These are phyloP conservation scores for Cucumis sativus DNA, from an alignment of 306 rosid species.

Conservation along the genomic window Cucumber_9930_V3 NC_026655.2:22105001-22105500, in stretches of 20 bases:
- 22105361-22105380: slow-evolving; percentile 67
- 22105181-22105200: slow-evolving; percentile 63
- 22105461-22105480: slow-evolving; percentile 33
- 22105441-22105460: slow-evolving; percentile 30
- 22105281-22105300: slow-evolving; percentile 67
- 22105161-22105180: slow-evolving; percentile 87
- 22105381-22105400: slow-evolving; percentile 80
- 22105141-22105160: slow-evolving; percentile 87
- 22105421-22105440: slow-evolving; percentile 35
- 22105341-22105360: slow-evolving; percentile 62
- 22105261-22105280: slow-evolving; percentile 86
- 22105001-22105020: slow-evolving; percentile 10
- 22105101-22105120: slow-evolving; percentile 78
- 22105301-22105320: slow-evolving; percentile 65
- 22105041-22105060: slow-evolving; percentile 29
- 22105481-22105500: slow-evolving; percentile 16
- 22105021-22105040: slow-evolving; percentile 3
- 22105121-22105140: slow-evolving; percentile 85
- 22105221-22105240: slow-evolving; percentile 58
- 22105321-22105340: slow-evolving; percentile 52
- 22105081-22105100: slow-evolving; percentile 73
- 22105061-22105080: slow-evolving; percentile 65
- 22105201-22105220: slow-evolving; percentile 65
- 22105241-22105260: slow-evolving; percentile 66
- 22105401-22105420: slow-evolving; percentile 59